Base-by-base conservation (phyloP, 768 basidiomycete species). In the Tricholoma saponaceum region DNA sequence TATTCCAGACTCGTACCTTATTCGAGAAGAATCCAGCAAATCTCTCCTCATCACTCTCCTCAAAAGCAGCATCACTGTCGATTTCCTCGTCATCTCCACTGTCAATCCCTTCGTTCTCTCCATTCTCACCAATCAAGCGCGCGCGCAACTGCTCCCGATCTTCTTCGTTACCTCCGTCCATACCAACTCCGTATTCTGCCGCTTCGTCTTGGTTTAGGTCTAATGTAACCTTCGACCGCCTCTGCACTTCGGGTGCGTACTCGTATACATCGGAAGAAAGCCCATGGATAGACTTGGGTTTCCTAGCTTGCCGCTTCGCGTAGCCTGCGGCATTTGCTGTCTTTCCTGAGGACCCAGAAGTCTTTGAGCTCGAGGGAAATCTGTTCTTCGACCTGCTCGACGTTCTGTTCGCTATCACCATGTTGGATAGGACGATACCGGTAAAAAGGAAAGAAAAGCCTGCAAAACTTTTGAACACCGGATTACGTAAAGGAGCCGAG, bases 31-130 rank as follows among this genome's bases (percentile, higher is more conserved):
- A 87, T 2, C 84, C 86, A 9, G 84, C 85, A 71, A 86, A 92
- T 3, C 79, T 75, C n/a, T 94, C 91, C 57, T 86, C 86, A 32
- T 92, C 91, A 55, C 82, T 85, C 67, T 90, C 88, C 59, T 91
- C 89, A 58, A 92, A 90, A 1, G 90, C 92, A 60, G 79, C 86
- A 64, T 95, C 93, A 60, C 86, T 89, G 58, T 92, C 89, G 46
- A 94, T 82, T 59, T 94, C 91, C 66, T 94, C 91, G 65, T 95
- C 92, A 60, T 95, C 89, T 0, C 74, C 84, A 59, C 81, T 83
- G 32, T 78, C 84, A 61, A 91, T 78, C 60, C 65, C 70, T 57
- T 83, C 78, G 46, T 77, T 75, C 30, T 84, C 84, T 12, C 70
- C 78, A 33, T 77, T 69, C 59, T 83, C 81, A 5, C 79, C 82